phyloP scores from a whole-genome alignment of 768 basidiomycete species.

The Terana coerulea region DNA sequence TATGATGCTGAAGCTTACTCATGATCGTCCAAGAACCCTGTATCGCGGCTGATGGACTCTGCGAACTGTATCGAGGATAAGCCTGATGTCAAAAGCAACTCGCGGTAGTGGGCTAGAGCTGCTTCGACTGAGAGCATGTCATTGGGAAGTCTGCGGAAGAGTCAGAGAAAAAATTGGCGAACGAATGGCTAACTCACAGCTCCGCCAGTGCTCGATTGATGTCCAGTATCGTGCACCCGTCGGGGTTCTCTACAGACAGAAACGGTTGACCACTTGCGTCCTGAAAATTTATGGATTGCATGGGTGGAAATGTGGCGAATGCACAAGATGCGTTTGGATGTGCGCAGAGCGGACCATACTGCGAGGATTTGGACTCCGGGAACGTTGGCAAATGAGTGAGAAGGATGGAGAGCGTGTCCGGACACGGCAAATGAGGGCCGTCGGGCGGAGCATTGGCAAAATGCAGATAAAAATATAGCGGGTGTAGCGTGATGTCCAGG shows the following conservation, averaged over 20 bases:
- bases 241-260: conserved; percentile 21
- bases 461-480: conserved; percentile 24
- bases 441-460: conserved; percentile 13
- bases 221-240: conserved; percentile 23
- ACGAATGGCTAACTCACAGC: conserved; percentile 12
- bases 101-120: conserved; percentile 20
- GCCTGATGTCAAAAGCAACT: conserved; percentile 19
- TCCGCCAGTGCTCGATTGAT: conserved; percentile 22
- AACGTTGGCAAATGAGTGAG: conserved; percentile 24
- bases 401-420: conserved; percentile 20
- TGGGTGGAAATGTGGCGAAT: conserved; percentile 24
- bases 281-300: conserved; percentile 18
- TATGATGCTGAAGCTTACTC: conserved; percentile 16
- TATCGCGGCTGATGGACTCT: conserved; percentile 10
- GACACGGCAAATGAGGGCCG: conserved; percentile 5
- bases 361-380: conserved; percentile 19
- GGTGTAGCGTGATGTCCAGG: conserved; percentile 17
- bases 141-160: conserved; percentile 13
- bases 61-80: conserved; percentile 16
- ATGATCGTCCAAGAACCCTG: conserved; percentile 23
- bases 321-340: conserved; percentile 26
- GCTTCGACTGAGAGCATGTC: conserved; percentile 15
- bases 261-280: conserved; percentile 16
- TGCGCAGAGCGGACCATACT: conserved; percentile 23
- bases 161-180: not conserved